Evolutionary conservation across 2,329 filamentous ascomycete species (phyloP).

Genomic region (Xylariaceae sp.): DNA sequence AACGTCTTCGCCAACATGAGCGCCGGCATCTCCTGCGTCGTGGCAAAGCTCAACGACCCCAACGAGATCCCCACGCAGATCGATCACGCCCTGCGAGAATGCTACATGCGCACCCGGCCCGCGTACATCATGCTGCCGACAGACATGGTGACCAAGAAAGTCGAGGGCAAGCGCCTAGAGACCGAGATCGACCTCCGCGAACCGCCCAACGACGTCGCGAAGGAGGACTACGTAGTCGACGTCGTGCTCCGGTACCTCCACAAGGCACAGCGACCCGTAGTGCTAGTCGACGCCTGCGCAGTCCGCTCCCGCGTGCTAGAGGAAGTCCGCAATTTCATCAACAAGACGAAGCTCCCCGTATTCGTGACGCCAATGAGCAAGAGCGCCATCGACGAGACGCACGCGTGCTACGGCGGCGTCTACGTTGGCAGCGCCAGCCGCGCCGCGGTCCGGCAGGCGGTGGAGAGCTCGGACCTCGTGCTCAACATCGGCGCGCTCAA

Average conservation of each 20-base stretch:
- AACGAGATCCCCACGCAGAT: slow-evolving; percentile 69
- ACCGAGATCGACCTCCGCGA: slow-evolving; percentile 64
- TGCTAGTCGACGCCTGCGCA: slow-evolving; percentile 80
- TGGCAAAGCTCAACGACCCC: slow-evolving; percentile 67
- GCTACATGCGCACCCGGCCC: slow-evolving; percentile 68
- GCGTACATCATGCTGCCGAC: slow-evolving; percentile 82
- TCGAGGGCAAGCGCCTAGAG: slow-evolving; percentile 69
- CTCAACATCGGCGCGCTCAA: slow-evolving; percentile 62
- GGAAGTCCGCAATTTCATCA: slow-evolving; percentile 68
- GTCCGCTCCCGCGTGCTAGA: slow-evolving; percentile 69
- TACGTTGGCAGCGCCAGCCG: slow-evolving; percentile 77
- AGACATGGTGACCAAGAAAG: slow-evolving; percentile 71
- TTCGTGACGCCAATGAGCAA: slow-evolving; percentile 93
- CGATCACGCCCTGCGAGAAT: slow-evolving; percentile 71
- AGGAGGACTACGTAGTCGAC: slow-evolving; percentile 78
- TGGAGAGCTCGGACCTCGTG: slow-evolving; percentile 68
- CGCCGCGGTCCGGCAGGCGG: slow-evolving; percentile 56
- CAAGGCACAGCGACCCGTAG: slow-evolving; percentile 67
- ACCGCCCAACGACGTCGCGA: slow-evolving; percentile 62
- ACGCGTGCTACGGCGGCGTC: slow-evolving; percentile 74
- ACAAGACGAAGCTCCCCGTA: slow-evolving; percentile 70
- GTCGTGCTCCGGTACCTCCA: slow-evolving; percentile 70
- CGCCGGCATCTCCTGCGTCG: slow-evolving; percentile 63
- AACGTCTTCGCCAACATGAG: slow-evolving; percentile 80
- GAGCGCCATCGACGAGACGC: slow-evolving; percentile 71